Evolutionary conservation across 352 stramenopile species (phyloP).

Genomic region (Thraustotheca clavata): DNA sequence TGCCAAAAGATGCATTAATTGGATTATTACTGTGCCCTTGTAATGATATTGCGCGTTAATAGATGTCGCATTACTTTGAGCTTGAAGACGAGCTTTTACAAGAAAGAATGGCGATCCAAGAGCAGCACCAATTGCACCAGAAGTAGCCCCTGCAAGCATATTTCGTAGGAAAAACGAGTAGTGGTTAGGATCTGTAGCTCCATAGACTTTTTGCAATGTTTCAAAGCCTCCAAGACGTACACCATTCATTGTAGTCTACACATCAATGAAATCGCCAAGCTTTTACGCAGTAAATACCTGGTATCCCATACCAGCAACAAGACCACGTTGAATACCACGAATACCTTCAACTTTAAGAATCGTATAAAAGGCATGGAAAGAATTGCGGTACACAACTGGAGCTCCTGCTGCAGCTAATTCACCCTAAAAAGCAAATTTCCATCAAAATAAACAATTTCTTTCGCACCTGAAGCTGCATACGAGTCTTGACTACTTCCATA

Average conservation of each 20-base stretch:
- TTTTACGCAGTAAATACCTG: too few species aligned
- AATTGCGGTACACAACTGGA: conserved; percentile 67
- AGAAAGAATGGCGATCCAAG: conserved; percentile 81
- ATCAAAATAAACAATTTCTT: not conserved
- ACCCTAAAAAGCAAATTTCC: conserved; percentile 32
- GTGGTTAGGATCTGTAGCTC: conserved; percentile 63
- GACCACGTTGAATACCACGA: conserved; percentile 65
- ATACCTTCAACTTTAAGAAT: conserved; percentile 71
- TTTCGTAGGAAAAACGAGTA: conserved; percentile 71
- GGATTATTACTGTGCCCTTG: conserved; percentile 55
- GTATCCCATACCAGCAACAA: conserved; percentile 70
- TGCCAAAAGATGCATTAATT: not conserved
- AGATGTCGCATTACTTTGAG: conserved; percentile 53
- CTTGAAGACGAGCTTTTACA: conserved; percentile 78
- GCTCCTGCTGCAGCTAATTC: conserved; percentile 55
- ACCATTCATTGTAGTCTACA: conserved; percentile 67
- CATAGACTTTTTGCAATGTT: conserved; percentile 68
- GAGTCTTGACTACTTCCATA: conserved; percentile 88
- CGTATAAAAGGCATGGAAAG: conserved; percentile 78
- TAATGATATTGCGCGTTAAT: conserved; percentile 83
- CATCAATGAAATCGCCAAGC: not conserved
- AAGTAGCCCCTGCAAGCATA: conserved; percentile 60
- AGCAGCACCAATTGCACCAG: conserved; percentile 55
- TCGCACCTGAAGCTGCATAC: conserved; percentile 64
- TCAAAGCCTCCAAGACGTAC: conserved; percentile 69